Conservation (phyloP, 2,329 filamentous ascomycete genomes). For the Epichloe typhina region DNA sequence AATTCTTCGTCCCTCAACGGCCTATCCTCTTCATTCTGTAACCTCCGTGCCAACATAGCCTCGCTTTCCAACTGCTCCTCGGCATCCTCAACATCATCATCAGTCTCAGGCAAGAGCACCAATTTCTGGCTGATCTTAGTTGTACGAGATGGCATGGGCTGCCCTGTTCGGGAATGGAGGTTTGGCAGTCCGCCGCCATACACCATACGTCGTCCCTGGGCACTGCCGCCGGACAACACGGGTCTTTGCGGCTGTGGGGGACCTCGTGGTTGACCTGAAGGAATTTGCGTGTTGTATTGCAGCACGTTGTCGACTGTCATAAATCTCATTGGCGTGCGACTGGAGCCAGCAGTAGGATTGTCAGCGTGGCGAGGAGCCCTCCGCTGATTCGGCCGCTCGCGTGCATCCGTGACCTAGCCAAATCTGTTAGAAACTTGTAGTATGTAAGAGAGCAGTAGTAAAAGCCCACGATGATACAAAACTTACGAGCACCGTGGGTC, state of each 20-base stretch:
- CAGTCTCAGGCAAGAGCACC: slow-evolving; percentile 81
- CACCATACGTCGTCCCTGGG: slow-evolving; percentile 14
- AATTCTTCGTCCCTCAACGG: slow-evolving; percentile 57
- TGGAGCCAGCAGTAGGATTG: slow-evolving; percentile 16
- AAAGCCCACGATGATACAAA: not conserved
- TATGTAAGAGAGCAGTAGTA: not conserved
- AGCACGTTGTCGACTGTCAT: slow-evolving; percentile 91
- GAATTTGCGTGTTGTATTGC: slow-evolving; percentile 86
- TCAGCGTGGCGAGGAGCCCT: slow-evolving; percentile 21
- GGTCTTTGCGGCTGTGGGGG: slow-evolving; percentile 36
- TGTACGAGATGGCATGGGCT: slow-evolving; percentile 65
- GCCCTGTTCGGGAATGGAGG: slow-evolving; percentile 31
- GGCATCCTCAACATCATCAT: slow-evolving; percentile 39
- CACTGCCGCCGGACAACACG: slow-evolving; percentile 8
- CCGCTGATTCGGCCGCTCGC: slow-evolving; percentile 22
- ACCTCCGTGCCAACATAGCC: slow-evolving; percentile 20
- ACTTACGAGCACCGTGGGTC: slow-evolving; percentile 47
- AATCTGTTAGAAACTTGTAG: slow-evolving; percentile 5
- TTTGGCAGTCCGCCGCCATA: slow-evolving; percentile 27
- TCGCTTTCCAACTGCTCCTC: slow-evolving; percentile 46
- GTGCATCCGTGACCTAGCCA: slow-evolving; percentile 24
- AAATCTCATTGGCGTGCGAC: slow-evolving; percentile 48
- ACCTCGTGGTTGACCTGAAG: slow-evolving; percentile 80
- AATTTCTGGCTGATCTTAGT: slow-evolving; percentile 95
- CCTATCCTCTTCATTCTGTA: slow-evolving; percentile 45